Conservation (phyloP, 306 rosid species). For the Castanospermum australe region DNA sequence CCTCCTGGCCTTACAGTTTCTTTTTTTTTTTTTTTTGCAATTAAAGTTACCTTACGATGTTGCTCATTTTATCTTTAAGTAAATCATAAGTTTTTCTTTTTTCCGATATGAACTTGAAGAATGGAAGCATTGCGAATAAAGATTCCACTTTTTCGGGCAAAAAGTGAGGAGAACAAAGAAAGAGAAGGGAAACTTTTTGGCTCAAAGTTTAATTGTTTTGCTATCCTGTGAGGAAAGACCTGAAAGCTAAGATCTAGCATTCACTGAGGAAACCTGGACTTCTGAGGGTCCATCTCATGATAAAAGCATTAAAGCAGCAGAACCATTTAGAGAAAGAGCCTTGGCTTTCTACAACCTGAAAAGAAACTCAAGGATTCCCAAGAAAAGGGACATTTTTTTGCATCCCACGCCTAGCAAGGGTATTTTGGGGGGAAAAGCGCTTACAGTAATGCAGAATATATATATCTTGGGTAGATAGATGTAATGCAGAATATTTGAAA, state of each 20-base stretch:
- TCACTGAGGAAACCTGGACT: conserved; percentile 23
- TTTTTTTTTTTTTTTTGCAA: no score
- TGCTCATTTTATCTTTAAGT: background rate
- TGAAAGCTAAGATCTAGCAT: conserved; percentile 7
- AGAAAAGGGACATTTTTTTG: conserved; percentile 34
- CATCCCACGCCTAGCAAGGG: conserved; percentile 67
- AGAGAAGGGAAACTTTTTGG: conserved; percentile 27
- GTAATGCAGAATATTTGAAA: background rate
- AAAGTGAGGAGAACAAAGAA: background rate
- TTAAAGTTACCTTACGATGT: background rate
- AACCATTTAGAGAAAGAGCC: conserved; percentile 32
- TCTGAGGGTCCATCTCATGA: conserved; percentile 16
- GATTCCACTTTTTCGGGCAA: background rate
- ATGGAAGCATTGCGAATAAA: background rate
- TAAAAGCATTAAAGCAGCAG: conserved; percentile 28
- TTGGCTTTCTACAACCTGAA: conserved; percentile 40
- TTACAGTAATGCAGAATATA: background rate
- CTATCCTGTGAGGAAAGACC: background rate
- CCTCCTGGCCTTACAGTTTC: background rate
- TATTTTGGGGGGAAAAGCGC: background rate
- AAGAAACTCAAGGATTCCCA: conserved; percentile 23
- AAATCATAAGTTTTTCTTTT: background rate
- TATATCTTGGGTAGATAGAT: background rate
- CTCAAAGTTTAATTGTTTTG: background rate
- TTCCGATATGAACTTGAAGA: background rate